Base-by-base conservation (phyloP, 2,329 filamentous ascomycete species). In the Orbilia oligospora region DNA sequence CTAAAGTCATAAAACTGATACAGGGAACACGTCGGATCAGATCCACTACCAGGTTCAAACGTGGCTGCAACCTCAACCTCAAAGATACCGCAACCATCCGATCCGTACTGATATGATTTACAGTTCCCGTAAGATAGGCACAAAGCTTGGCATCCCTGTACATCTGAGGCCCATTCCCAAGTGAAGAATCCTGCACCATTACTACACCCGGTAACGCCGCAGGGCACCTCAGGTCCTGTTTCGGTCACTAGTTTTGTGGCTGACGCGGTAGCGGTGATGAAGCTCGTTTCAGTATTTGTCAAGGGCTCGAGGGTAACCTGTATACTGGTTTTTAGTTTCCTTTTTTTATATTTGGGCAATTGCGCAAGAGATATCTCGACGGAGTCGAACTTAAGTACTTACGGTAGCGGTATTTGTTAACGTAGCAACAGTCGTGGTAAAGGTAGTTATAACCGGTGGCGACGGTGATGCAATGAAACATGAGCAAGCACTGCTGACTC, bases 301-400 rank as follows among this genome's bases (percentile, higher is more conserved):
- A 71, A 36, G 16, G 68, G 27, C 44, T 41, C 41, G 18, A 65
- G 61, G 3, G 61, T 65, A 20, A 22, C 36, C 61, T 65, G 22
- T 30, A 38, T 33, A 24, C 3, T 3, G 3, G 14, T 16, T 14
- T 14, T 33, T 36, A 20, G 16, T 48, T 30, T 48, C n/a, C 38
- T 33, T 12, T 46, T 18, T 36, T 33, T 36, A 30, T 33, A 8
- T 30, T 30, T 30, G 30, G 30, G 30, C 4, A 30, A 30, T 30
- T 30, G 30, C 5, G 10, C 33, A 8, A 36, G 18, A 38, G n/a
- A 30, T 36, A 18, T 0, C 6, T 14, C 20, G 14, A 10, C 10
- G 33, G 16, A 14, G 8, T 51, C 20, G 4, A 20, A 55, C 66
- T 71, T n/a, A n/a, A n/a, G n/a, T n/a, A n/a, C n/a, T n/a, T 24